A percentile compares a stretch with the other conserved stretches of the same genome.
These are phyloP conservation scores for Pyrenochaeta sp. DNA, from an alignment of 2,329 filamentous ascomycete species.

Conservation along the genomic window DNA sequence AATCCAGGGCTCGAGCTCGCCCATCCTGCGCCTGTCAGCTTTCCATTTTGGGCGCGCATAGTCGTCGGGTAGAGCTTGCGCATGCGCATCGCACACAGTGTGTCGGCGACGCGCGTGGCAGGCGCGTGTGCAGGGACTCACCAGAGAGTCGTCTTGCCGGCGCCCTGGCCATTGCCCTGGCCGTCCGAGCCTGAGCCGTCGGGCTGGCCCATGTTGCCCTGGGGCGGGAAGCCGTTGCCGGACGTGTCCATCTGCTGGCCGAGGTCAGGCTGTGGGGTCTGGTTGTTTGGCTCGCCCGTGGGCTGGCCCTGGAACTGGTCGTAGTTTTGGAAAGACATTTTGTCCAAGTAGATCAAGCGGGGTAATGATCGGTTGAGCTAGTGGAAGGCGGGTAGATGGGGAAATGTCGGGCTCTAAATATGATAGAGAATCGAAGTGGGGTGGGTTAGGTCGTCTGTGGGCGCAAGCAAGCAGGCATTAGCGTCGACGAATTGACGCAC, in stretches of 20 bases:
- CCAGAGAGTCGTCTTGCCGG: constrained; percentile 63
- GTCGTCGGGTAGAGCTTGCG: background rate
- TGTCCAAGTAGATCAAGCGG: constrained; percentile 38
- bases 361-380: constrained; percentile 22
- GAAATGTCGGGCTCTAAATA: constrained; percentile 41
- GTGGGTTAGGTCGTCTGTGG: constrained; percentile 30
- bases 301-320: constrained; percentile 70
- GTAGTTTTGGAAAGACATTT: constrained; percentile 73
- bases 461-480: constrained; percentile 31
- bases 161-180: constrained; percentile 52
- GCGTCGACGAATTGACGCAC: constrained; percentile 33
- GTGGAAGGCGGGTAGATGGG: constrained; percentile 16
- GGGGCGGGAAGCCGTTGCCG: constrained; percentile 58
- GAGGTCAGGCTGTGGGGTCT: constrained; percentile 59
- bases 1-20: constrained; percentile 98
- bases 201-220: constrained; percentile 56
- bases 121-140: constrained; percentile 42
- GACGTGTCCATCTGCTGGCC: constrained; percentile 66
- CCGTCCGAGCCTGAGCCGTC: constrained; percentile 45
- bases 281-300: constrained; percentile 60
- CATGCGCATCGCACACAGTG: background rate
- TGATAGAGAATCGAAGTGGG: constrained; percentile 35
- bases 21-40: constrained; percentile 76
- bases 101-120: constrained; percentile 5
- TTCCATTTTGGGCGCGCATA: background rate